Conservation (phyloP, 2,329 filamentous ascomycete genomes). For the Fusarium stilboides region DNA sequence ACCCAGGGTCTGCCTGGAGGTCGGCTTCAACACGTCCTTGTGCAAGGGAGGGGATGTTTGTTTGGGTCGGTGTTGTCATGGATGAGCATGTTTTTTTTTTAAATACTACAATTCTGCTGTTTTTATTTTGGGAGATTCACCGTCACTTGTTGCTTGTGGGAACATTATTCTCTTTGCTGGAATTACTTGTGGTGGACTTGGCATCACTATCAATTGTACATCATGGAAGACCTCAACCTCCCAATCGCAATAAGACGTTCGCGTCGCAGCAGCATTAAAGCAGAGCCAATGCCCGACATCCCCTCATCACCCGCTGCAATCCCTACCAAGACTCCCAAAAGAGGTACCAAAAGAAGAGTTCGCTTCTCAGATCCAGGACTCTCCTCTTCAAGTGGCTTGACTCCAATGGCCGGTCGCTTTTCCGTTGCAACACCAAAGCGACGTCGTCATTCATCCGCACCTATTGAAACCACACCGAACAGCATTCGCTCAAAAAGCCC, state of each 20-base stretch:
- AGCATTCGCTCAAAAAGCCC: slow-evolving; percentile 35
- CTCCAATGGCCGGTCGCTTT: slow-evolving; percentile 70
- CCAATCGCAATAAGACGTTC: slow-evolving; percentile 71
- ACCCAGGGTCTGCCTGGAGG: slow-evolving; percentile 30
- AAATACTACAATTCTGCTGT: slow-evolving; percentile 24
- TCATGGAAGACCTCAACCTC: slow-evolving; percentile 60
- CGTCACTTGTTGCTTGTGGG: slow-evolving; percentile 1
- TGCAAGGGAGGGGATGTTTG: slow-evolving; percentile 34
- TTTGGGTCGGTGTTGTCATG: slow-evolving; percentile 19
- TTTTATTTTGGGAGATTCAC: slow-evolving; percentile 2
- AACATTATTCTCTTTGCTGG: neutral
- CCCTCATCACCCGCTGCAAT: slow-evolving; percentile 24
- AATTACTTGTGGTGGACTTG: neutral
- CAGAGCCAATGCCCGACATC: slow-evolving; percentile 47
- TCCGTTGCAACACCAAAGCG: slow-evolving; percentile 59
- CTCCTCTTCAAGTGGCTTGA: slow-evolving; percentile 65
- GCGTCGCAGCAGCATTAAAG: slow-evolving; percentile 60
- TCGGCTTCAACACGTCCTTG: slow-evolving; percentile 29
- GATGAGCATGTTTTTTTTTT: slow-evolving; percentile 17
- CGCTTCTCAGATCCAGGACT: slow-evolving; percentile 73
- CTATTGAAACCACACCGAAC: slow-evolving; percentile 48
- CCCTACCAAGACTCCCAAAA: slow-evolving; percentile 51
- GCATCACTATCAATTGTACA: neutral
- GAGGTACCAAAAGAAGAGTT: slow-evolving; percentile 62
- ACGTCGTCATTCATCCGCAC: slow-evolving; percentile 64